phyloP scores from a whole-genome alignment of 2,329 filamentous ascomycete species.

The Aspergillus hortae region DNA sequence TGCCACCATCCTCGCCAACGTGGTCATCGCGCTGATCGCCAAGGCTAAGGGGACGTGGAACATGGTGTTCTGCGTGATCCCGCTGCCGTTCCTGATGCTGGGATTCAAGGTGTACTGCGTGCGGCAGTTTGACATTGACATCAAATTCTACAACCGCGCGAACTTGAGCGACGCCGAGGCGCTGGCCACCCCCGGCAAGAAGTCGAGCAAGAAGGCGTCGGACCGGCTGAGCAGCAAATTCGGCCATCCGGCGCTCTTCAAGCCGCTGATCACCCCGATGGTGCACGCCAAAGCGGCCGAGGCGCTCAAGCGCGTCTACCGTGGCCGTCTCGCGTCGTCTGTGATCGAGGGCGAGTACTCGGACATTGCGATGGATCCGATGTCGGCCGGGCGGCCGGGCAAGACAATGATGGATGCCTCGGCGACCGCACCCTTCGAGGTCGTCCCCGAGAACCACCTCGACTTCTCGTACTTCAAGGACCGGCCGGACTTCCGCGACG shows the following conservation, averaged over 20 bases:
- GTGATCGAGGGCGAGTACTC: slow-evolving; percentile 52
- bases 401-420: slow-evolving; percentile 38
- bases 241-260: slow-evolving; percentile 86
- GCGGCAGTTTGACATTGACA: slow-evolving; percentile 69
- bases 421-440: slow-evolving; percentile 72
- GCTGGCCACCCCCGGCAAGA: slow-evolving; percentile 24
- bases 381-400: slow-evolving; percentile 60
- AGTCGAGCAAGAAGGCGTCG: slow-evolving; percentile 44
- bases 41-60: slow-evolving; percentile 64
- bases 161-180: slow-evolving; percentile 53
- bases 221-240: slow-evolving; percentile 72
- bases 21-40: slow-evolving; percentile 72
- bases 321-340: slow-evolving; percentile 66
- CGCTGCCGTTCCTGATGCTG: slow-evolving; percentile 73
- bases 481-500: slow-evolving; percentile 78
- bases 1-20: slow-evolving; percentile 70
- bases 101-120: slow-evolving; percentile 85
- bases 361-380: slow-evolving; percentile 76
- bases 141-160: slow-evolving; percentile 73
- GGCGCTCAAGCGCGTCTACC: slow-evolving; percentile 79
- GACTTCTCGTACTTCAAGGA: slow-evolving; percentile 93
- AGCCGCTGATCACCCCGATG: slow-evolving; percentile 89
- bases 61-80: slow-evolving; percentile 67
- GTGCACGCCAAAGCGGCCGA: slow-evolving; percentile 88
- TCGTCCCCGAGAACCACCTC: slow-evolving; percentile 79